Base-by-base conservation (phyloP, 495 filamentous ascomycete species). In the Penicillium daleae region DNA sequence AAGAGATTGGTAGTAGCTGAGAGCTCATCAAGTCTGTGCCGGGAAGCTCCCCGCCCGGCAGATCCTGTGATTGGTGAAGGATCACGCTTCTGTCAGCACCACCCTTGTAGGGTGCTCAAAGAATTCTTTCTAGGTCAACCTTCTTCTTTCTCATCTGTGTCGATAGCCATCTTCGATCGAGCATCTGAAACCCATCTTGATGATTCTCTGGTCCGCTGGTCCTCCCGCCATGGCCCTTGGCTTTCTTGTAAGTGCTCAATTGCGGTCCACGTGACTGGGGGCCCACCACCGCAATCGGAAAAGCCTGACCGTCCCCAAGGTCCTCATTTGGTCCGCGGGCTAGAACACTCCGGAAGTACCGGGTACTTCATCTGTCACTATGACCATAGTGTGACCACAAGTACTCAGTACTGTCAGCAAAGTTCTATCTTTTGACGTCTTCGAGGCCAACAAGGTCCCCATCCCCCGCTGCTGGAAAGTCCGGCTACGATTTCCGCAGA, bases 291-390 rank as follows among this genome's bases (percentile, higher is more conserved):
- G 67, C 58, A 8, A 59, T 10, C 65, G 67, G 63, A 66, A 72
- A 63, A 56, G 60, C 62, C 53, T 66, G 58, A 55, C 64, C 64
- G 70, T 73, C 63, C 75, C 63, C 77, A 79, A 79, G 77, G 77
- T 79, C 68, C 77, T 72, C 77, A 73, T 52, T 9, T 32, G 44
- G 57, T 9, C 42, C 6, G 35, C 39, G 24, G 22, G 32, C 31
- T 32, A 15, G 15, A 52, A 13, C 29, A 22, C 29, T 8, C n/a
- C 17, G 3, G 21, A 54, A 32, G 70, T 73, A 73, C 56, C 31
- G 0, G 56, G 51, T 73, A 73, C 70, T 31, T 62, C 7, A 9
- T 9, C 4, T 31, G 2, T 22, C 19, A 32, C 22, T 37, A 26
- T 57, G 31, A 21, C 4, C 10, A 7, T 1, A 5, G 6, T 15